Base-by-base conservation (phyloP, 805 yeast species). In the Candida corydali region DNA sequence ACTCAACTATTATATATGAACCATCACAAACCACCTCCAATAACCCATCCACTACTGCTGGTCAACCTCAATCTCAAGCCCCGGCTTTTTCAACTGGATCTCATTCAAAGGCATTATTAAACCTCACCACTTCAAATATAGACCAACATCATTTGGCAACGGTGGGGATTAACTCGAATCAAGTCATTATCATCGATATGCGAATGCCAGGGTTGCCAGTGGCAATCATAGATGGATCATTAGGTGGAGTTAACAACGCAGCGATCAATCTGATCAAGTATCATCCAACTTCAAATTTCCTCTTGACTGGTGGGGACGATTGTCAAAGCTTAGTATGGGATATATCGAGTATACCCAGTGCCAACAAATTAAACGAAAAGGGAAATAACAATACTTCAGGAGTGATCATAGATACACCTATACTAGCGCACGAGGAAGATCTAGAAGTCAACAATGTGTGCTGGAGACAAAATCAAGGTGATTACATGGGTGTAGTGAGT, bases 1-100 rank as follows among this genome's bases (percentile, higher is more conserved):
- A 89, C 57, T 85, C 95, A 12, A 91, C 98, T 1, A 93, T 93
- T 47, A 82, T 93, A 11, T 93, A 86, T 57, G 98, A 93, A 54
- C 87, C 87, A n/a, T 9, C 76, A 6, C 31, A 47, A 4, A 29
- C 46, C 5, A 18, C 47, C 9, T 37, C 47, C 7, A 32, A 42
- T 3, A 19, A n/a, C 5, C 6, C 26, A 8, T 18, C 39, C 3
- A 28, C 5, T 15, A 26, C 26, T 26, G 8, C 17, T 11, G 4
- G 5, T 19, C 15, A 26, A 10, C 8, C 32, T 11, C 34, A 33
- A 8, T 44, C 42, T 29, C 63, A 59, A 34, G 58, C 69, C 1
- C 68, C 69, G 14, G 93, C 96, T 2, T 64, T 93, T 36, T 58
- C 93, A 22, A 70, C n/a, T n/a, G n/a, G n/a, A n/a, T 44, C 42